Conservation (phyloP, 2,329 filamentous ascomycete genomes). For the Sarocladiaceae sp. region DNA sequence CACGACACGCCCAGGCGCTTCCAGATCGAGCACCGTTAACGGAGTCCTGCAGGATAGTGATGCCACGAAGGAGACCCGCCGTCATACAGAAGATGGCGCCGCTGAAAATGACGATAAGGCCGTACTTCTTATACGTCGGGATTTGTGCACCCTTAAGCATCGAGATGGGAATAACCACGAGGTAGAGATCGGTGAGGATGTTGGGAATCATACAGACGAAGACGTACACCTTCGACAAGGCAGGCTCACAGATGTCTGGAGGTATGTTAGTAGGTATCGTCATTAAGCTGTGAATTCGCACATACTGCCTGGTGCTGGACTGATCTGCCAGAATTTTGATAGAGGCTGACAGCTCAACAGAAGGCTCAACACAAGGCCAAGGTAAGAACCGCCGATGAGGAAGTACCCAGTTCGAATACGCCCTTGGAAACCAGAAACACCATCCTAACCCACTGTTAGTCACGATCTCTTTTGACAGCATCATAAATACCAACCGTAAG, state of each 20-base stretch:
- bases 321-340: constrained; percentile 36
- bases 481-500: constrained; percentile 13
- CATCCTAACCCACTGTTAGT: constrained; percentile 9
- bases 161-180: constrained; percentile 36
- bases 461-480: constrained; percentile 12
- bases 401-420: constrained; percentile 27
- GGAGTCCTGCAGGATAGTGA: constrained; percentile 33
- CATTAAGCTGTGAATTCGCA: constrained; percentile 19
- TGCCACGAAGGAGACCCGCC: constrained; percentile 48
- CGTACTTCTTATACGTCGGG: constrained; percentile 43
- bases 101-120: constrained; percentile 49
- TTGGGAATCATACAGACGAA: constrained; percentile 32
- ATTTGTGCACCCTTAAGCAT: constrained; percentile 51
- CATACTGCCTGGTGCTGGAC: constrained; percentile 36
- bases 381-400: constrained; percentile 27
- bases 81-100: constrained; percentile 53
- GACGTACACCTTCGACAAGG: constrained; percentile 33
- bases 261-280: constrained; percentile 27
- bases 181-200: constrained; percentile 34
- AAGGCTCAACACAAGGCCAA: constrained; percentile 26
- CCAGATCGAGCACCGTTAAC: constrained; percentile 12
- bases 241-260: constrained; percentile 34
- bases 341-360: constrained; percentile 31
- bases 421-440: constrained; percentile 21
- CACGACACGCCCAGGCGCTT: constrained; percentile 16